phyloP scores from a whole-genome alignment of 345 rosid species.

The Geranium brycei region DNA sequence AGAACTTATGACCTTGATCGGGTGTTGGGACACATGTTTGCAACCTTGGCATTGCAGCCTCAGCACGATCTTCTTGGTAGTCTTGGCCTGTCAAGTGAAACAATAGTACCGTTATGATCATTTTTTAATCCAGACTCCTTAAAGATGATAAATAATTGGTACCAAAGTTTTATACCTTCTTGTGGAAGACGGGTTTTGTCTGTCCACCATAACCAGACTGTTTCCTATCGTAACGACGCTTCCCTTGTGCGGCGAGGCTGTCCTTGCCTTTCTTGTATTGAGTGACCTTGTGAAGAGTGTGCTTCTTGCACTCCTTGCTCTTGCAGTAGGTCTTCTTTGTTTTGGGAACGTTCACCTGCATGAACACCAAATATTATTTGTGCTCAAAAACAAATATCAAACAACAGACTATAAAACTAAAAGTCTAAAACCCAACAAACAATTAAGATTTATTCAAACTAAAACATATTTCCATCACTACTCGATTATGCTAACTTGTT shows the following conservation, averaged over 20 bases:
- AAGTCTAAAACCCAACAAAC: no score
- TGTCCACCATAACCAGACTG: slow-evolving; percentile 17
- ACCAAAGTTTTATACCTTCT: slow-evolving; percentile 6
- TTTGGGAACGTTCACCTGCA: slow-evolving; percentile 15
- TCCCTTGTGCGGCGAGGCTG: slow-evolving; percentile 15
- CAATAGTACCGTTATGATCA: not conserved
- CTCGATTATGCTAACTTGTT: no score
- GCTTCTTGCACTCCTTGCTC: slow-evolving; percentile 16
- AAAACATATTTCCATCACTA: no score
- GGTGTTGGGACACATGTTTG: slow-evolving; percentile 17
- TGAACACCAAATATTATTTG: no score
- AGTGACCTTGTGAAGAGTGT: slow-evolving; percentile 20
- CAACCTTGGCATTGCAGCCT: slow-evolving; percentile 18
- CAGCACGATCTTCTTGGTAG: slow-evolving; percentile 18
- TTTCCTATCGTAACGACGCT: slow-evolving; percentile 15
- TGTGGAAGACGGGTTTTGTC: slow-evolving; percentile 14
- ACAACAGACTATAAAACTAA: no score
- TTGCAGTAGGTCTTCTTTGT: slow-evolving; percentile 20
- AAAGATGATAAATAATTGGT: no score
- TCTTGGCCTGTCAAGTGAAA: slow-evolving; percentile 7
- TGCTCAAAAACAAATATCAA: no score
- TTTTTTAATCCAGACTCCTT: no score
- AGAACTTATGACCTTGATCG: slow-evolving; percentile 9
- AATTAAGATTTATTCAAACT: no score
- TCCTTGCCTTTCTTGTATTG: slow-evolving; percentile 24